Base-by-base conservation (phyloP, 2,329 filamentous ascomycete genomes). In the Elsinoe fawcettii region DNA sequence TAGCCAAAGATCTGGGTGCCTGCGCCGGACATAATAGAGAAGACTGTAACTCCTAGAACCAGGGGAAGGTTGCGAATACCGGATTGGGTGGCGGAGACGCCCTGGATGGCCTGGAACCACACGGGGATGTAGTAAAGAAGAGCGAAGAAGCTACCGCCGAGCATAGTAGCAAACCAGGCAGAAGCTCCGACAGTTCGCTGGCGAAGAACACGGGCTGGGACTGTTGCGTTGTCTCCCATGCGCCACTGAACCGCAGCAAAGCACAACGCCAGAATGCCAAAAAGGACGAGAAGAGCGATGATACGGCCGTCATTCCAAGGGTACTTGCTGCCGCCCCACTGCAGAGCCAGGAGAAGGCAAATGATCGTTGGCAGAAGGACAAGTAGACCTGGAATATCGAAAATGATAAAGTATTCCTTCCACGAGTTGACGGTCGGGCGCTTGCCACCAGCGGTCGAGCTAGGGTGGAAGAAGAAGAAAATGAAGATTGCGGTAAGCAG, bases 71-170 rank as follows among this genome's bases (percentile, higher is more conserved):
- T 77, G 69, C 74, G 74, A 62, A 78, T 77, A 18, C 76, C 76
- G 22, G 75, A 77, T 49, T 76, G 74, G 25, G 72, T 73, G 4
- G 76, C 75, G 0, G 69, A 70, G 0, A 68, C 72, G 6, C 74
- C 74, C 60, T 77, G 75, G 66, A 78, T 75, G 14, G 75, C 74
- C 61, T 77, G 71, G 73, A 78, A 76, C 74, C 76, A 69, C 72
- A 77, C 59, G 64, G 72, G 68, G n/a, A 77, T 65, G 62, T 73
- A 77, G 66, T 75, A 77, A 41, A 74, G 69, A 46, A 76, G 63
- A 61, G 76, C 60, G 66, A 76, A 76, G 66, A 77, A 77, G n/a
- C 68, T 62, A 8, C 69, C 73, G 16, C 74, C 75, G 18, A 76
- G 63, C 60, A 67, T 69, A 34, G 70, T 67, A 39, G 66, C 68